Evolutionary conservation across 345 rosid genomes (phyloP).

Genomic region (Salix exigua): DNA sequence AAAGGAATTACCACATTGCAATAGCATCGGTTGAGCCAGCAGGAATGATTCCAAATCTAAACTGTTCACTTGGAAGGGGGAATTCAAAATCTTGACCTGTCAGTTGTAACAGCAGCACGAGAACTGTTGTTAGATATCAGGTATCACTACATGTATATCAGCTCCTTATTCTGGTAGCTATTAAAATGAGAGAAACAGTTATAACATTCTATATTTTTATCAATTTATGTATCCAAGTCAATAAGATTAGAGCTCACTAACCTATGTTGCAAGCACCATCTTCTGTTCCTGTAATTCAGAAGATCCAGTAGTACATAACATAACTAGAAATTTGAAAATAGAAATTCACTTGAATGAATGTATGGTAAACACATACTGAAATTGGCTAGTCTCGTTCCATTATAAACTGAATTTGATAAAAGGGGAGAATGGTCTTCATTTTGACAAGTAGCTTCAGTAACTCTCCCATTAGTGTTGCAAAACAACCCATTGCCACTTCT

Average conservation of each 20-base stretch:
- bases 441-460: constrained; percentile 33
- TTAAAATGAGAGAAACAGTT: too few species aligned
- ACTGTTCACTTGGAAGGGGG: constrained; percentile 39
- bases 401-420: constrained; percentile 33
- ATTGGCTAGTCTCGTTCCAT: constrained; percentile 31
- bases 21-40: constrained; percentile 94
- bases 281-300: constrained; percentile 36
- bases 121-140: neutral
- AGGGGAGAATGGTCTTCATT: constrained; percentile 51
- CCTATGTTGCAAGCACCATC: constrained; percentile 35
- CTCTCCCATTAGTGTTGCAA: constrained; percentile 31
- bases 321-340: constrained; percentile 8
- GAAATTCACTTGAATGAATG: constrained; percentile 15
- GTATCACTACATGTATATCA: neutral
- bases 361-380: constrained; percentile 30
- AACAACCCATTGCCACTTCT: constrained; percentile 31
- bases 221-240: neutral
- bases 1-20: constrained; percentile 59
- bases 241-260: constrained; percentile 26
- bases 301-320: neutral
- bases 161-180: neutral
- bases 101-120: constrained; percentile 21
- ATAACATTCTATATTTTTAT: too few species aligned
- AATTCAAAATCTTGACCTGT: constrained; percentile 44
- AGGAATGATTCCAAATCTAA: constrained; percentile 83